These are phyloP conservation scores for Earliella scabrosa DNA, from an alignment of 1,284 basidiomycete genomes.

Conservation along the genomic window DNA sequence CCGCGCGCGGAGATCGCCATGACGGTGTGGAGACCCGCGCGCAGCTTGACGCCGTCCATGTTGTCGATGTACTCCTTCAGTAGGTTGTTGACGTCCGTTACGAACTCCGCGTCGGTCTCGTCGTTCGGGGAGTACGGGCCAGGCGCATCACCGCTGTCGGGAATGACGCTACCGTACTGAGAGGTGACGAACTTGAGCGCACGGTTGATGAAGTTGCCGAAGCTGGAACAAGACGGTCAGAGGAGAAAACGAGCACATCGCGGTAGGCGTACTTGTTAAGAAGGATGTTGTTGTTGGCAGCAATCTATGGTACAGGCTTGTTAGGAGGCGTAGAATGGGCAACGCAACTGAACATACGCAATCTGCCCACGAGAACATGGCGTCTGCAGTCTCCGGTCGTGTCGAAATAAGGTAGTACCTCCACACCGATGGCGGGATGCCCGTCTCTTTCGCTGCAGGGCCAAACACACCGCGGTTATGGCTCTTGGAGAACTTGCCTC, in stretches of 20 bases:
- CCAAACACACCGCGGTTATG: slow-evolving; percentile 98
- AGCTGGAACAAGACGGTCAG: slow-evolving; percentile 48
- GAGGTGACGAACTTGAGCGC: slow-evolving; percentile 91
- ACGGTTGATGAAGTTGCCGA: slow-evolving; percentile 99
- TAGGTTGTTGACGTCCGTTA: slow-evolving; percentile 80
- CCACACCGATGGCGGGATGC: slow-evolving; percentile 94
- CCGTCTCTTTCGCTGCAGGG: slow-evolving; percentile 91
- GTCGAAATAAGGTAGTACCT: slow-evolving; percentile 95
- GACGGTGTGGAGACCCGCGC: slow-evolving; percentile 84
- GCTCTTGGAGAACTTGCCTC: slow-evolving; percentile 99
- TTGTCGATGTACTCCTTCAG: slow-evolving; percentile 84
- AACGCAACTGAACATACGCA: slow-evolving; percentile 61
- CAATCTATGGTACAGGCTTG: slow-evolving; percentile 61
- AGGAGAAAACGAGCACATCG: neutral
- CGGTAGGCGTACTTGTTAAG: slow-evolving; percentile 81
- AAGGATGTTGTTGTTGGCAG: slow-evolving; percentile 93
- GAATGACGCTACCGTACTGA: slow-evolving; percentile 83
- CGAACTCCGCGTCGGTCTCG: slow-evolving; percentile 75
- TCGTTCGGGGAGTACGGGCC: slow-evolving; percentile 75
- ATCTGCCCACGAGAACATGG: slow-evolving; percentile 97
- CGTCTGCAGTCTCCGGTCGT: slow-evolving; percentile 92
- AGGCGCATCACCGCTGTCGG: slow-evolving; percentile 72
- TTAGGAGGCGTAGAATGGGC: neutral
- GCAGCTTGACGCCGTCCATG: slow-evolving; percentile 93
- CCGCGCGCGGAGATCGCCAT: slow-evolving; percentile 94